Evolutionary conservation across 108 stramenopile genomes (phyloP), one percentile per base, ranked within the genome.

Genomic region (Stephanodiscus minutulus): DNA sequence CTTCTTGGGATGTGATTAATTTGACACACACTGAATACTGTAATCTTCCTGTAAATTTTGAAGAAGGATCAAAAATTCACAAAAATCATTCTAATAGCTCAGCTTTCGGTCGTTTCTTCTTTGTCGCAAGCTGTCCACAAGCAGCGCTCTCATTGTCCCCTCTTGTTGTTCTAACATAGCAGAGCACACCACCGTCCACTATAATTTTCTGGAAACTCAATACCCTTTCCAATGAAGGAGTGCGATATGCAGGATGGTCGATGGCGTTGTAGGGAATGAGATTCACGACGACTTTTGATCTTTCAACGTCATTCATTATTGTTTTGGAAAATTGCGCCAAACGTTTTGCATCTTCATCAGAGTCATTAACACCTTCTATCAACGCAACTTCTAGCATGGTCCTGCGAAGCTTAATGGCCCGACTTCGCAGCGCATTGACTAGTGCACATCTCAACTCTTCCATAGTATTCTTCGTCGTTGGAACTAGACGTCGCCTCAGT

Each of bases 231-330:
- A 21, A 46, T 13, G 82, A 68, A 11, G 93, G 93, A 62, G 79
- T 72, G 24, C 74, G 35, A 68, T 85, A 91, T 12, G 61, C 58
- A n/a, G 72, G 48, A 54, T 69, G 63, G 10, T 82, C 87, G 72
- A 94, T 92, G 53, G 88, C 81, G 69, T 97, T 97, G 64, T 79
- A 97, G 0, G 96, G 93, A 33, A 97, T 97, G 61, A 95, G 60
- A 70, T 97, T 94, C 49, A 94, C 73, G 17, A 88, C 79, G 18
- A 91, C 54, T 70, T 91, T 91, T 25, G 68, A 69, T 28, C 82
- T 86, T 29, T 77, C 74, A 21, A 83, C 83, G 36, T 69, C 71
- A 36, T 87, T 82, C 35, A 84, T 44, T 46, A 96, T 85, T 15
- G 77, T 73, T 21, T 66, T 64, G 22, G 85, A 64, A 76, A 97